phyloP scores from a whole-genome alignment of 1,284 basidiomycete genomes.

The Austroboletus niveus region DNA sequence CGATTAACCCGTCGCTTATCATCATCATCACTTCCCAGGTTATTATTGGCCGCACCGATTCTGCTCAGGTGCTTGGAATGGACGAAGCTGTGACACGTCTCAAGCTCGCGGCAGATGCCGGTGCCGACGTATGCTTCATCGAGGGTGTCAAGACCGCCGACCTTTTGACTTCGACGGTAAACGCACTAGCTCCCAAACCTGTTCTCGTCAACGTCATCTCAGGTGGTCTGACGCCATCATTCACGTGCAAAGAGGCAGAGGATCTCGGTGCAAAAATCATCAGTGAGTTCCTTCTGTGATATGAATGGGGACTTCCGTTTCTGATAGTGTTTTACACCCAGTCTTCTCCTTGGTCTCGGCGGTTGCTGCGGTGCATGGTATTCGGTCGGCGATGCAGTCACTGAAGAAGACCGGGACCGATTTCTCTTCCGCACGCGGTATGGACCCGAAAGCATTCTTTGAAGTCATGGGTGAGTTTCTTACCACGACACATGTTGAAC shows the following conservation, averaged over 20 bases:
- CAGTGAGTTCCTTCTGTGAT: slow-evolving; percentile 42
- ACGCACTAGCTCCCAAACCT: slow-evolving; percentile 67
- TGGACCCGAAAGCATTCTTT: slow-evolving; percentile 77
- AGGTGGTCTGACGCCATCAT: slow-evolving; percentile 71
- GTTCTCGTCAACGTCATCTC: slow-evolving; percentile 78
- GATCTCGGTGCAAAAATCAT: slow-evolving; percentile 71
- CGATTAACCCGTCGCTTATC: background rate
- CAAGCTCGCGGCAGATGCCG: slow-evolving; percentile 69
- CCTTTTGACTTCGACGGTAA: slow-evolving; percentile 61
- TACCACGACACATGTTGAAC: background rate
- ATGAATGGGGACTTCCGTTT: background rate
- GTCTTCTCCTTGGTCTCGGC: slow-evolving; percentile 70
- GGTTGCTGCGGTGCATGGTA: slow-evolving; percentile 69
- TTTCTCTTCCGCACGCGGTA: slow-evolving; percentile 64
- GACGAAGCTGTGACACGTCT: slow-evolving; percentile 72
- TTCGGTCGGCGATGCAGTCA: slow-evolving; percentile 69
- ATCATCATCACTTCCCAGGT: slow-evolving; percentile 39
- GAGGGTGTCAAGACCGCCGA: slow-evolving; percentile 75
- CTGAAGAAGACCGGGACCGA: slow-evolving; percentile 76
- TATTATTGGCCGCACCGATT: slow-evolving; percentile 82
- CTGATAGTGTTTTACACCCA: slow-evolving; percentile 21
- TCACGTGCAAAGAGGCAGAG: slow-evolving; percentile 68
- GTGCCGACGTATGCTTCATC: slow-evolving; percentile 83
- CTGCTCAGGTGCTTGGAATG: slow-evolving; percentile 76
- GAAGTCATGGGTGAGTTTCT: slow-evolving; percentile 58